Conservation (phyloP, 306 rosid genomes). For the Ormosia emarginata region DNA sequence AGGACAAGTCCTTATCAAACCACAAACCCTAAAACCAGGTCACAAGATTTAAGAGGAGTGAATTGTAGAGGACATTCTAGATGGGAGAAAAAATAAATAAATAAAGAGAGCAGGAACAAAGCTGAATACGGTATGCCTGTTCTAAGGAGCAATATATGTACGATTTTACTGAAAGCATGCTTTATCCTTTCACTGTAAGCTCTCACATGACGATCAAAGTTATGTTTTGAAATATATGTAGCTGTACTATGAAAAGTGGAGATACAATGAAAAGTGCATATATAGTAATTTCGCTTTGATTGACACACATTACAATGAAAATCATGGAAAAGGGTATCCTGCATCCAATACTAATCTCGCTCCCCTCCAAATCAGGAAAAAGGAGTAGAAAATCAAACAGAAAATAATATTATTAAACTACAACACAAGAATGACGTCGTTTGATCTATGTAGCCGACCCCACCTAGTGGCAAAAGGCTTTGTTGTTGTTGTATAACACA, state of each 20-base stretch:
- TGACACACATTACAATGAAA: neutral
- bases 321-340: neutral
- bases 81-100: neutral
- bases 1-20: slow-evolving; percentile 72
- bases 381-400: neutral
- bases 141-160: neutral
- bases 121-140: neutral
- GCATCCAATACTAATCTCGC: neutral
- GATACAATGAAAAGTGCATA: slow-evolving; percentile 2
- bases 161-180: neutral
- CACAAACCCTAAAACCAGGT: slow-evolving; percentile 72
- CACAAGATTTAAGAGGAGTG: slow-evolving; percentile 19
- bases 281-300: neutral
- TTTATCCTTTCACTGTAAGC: neutral
- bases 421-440: neutral
- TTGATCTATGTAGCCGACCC: too few species aligned
- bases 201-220: neutral
- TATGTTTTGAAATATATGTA: neutral
- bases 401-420: neutral
- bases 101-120: neutral
- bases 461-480: too few species aligned
- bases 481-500: neutral
- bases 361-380: neutral
- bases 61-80: neutral
- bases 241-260: neutral